Evolutionary conservation across 345 rosid genomes (phyloP).

Genomic region (Adansonia digitata): DNA sequence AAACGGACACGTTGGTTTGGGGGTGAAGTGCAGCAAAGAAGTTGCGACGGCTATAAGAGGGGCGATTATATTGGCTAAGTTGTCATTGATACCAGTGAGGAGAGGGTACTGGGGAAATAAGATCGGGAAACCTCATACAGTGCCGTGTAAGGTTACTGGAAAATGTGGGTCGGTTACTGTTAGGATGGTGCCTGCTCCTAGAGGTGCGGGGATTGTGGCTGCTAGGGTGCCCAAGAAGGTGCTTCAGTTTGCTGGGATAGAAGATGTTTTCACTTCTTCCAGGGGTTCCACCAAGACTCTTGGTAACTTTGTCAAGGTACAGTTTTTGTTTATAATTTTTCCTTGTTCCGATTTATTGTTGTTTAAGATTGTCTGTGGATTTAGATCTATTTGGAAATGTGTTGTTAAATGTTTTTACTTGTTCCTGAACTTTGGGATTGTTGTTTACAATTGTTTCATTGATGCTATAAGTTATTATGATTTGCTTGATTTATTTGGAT

Average conservation of each 20-base stretch:
- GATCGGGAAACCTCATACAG: constrained; percentile 10
- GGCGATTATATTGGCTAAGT: constrained; percentile 1
- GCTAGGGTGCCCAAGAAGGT: constrained; percentile 10
- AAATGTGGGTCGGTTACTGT: constrained; percentile 11
- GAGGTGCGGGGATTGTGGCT: constrained; percentile 13
- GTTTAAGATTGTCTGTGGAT: too few relatives aligned
- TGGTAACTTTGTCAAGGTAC: constrained; percentile 13
- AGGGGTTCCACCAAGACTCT: constrained; percentile 11
- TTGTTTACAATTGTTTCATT: neutral
- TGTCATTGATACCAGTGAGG: constrained; percentile 5
- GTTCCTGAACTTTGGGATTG: neutral
- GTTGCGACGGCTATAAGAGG: constrained; percentile 10
- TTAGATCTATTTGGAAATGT: too few relatives aligned
- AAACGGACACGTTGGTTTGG: constrained; percentile 6
- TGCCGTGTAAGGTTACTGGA: constrained; percentile 10
- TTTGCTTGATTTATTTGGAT: too few relatives aligned
- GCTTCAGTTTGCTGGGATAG: constrained; percentile 12
- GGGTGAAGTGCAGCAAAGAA: constrained; percentile 7
- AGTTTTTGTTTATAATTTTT: too few relatives aligned
- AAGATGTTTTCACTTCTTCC: constrained; percentile 12
- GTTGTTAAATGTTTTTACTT: too few relatives aligned
- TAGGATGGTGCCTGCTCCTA: constrained; percentile 11
- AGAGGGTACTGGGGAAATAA: constrained; percentile 9
- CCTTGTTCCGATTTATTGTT: too few relatives aligned
- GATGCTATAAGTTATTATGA: too few relatives aligned